Conservation (phyloP, 306 rosid genomes). For the Crotalaria pallida region DNA sequence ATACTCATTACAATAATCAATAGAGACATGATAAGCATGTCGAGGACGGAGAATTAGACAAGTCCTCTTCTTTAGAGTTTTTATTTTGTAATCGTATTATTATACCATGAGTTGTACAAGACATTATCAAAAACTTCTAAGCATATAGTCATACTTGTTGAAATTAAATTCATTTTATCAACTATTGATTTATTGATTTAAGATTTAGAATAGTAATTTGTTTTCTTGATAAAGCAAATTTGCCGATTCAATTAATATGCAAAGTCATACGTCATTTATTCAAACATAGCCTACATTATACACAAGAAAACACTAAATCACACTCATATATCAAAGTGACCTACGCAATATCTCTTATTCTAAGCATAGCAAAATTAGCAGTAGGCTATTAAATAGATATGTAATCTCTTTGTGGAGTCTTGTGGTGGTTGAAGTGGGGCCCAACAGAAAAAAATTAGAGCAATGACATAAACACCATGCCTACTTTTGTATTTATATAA, state of each 20-base stretch:
- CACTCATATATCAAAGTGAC: no score
- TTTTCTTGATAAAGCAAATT: not conserved
- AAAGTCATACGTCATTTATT: no score
- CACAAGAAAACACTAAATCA: no score
- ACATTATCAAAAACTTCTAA: not conserved
- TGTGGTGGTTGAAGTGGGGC: conserved; percentile 7
- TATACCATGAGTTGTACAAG: not conserved
- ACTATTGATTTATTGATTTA: no score
- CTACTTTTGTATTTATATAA: not conserved
- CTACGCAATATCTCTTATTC: no score
- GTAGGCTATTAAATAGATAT: not conserved
- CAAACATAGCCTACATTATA: no score
- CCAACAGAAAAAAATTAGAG: no score
- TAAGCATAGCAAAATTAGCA: no score
- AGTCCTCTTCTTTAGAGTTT: not conserved
- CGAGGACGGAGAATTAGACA: not conserved
- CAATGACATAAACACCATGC: no score
- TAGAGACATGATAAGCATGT: not conserved
- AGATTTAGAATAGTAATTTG: not conserved
- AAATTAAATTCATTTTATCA: no score
- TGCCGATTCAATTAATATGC: not conserved
- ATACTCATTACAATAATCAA: not conserved
- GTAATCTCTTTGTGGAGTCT: not conserved
- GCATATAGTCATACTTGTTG: not conserved
- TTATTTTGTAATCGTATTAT: not conserved